Conservation (phyloP, 331 rosid genomes). For the Telfairia occidentalis region DNA sequence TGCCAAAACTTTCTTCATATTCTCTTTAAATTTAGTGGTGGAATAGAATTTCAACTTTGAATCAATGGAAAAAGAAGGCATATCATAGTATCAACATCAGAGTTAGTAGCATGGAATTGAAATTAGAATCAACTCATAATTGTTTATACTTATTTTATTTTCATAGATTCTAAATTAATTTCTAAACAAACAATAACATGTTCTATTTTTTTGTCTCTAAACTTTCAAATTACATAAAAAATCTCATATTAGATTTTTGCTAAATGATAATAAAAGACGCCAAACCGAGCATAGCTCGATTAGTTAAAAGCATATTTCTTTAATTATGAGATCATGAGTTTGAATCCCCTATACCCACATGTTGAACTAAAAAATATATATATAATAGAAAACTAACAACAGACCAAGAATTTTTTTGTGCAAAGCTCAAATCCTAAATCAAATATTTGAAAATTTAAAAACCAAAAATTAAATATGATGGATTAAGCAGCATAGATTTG, state of each 20-base stretch:
- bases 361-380: no score
- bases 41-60: slow-evolving; percentile 4
- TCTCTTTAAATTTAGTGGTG: background rate
- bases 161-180: background rate
- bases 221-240: no score
- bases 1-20: background rate
- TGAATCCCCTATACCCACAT: no score
- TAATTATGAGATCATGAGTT: no score
- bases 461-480: background rate
- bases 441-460: no score
- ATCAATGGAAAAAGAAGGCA: background rate
- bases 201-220: background rate
- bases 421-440: no score
- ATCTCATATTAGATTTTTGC: no score
- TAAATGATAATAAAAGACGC: no score
- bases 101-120: background rate
- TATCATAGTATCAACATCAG: background rate
- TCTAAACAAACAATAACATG: background rate
- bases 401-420: no score
- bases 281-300: no score
- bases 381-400: no score
- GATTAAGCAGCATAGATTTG: background rate
- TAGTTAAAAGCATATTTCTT: no score
- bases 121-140: background rate
- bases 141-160: background rate